Conservation (phyloP, 2,329 filamentous ascomycete species). For the Ophioceras dolichostomum region DNA sequence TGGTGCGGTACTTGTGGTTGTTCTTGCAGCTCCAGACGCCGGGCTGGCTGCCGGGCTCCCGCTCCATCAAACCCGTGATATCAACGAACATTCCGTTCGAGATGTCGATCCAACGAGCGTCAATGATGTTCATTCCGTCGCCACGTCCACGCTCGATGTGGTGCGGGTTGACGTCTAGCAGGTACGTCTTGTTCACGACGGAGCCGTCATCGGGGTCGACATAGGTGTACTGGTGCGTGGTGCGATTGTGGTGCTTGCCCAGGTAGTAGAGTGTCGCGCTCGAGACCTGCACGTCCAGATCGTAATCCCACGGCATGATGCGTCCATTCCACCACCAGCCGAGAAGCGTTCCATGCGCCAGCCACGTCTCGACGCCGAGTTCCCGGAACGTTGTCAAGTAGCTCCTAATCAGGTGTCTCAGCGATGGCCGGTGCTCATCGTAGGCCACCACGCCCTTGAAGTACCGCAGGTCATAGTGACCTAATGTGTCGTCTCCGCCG, state of each 20-base stretch:
- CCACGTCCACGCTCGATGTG: conserved; percentile 47
- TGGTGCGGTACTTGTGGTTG: conserved; percentile 55
- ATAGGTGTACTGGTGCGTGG: conserved; percentile 44
- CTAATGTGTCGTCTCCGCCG: conserved; percentile 43
- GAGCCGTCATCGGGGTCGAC: conserved; percentile 26
- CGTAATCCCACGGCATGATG: conserved; percentile 75
- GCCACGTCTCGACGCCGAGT: conserved; percentile 66
- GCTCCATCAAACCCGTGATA: conserved; percentile 65
- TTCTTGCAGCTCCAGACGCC: conserved; percentile 74
- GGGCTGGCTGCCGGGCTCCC: conserved; percentile 43
- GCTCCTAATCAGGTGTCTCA: conserved; percentile 59
- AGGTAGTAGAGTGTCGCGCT: conserved; percentile 54
- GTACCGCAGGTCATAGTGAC: conserved; percentile 65
- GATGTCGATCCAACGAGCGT: conserved; percentile 72
- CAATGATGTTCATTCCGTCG: conserved; percentile 67
- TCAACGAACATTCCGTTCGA: conserved; percentile 70
- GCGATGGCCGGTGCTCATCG: conserved; percentile 50
- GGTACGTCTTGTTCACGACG: conserved; percentile 37
- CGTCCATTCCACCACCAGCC: conserved; percentile 83
- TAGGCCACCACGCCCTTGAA: conserved; percentile 53
- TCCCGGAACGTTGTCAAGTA: conserved; percentile 57
- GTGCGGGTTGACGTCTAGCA: conserved; percentile 69
- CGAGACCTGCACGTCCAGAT: conserved; percentile 71
- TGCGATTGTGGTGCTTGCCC: conserved; percentile 55
- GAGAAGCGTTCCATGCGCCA: conserved; percentile 72